These are phyloP conservation scores for Rhizoclosmatium globosum DNA, from an alignment of 192 early-diverging fungal species.

Conservation along the genomic window DNA sequence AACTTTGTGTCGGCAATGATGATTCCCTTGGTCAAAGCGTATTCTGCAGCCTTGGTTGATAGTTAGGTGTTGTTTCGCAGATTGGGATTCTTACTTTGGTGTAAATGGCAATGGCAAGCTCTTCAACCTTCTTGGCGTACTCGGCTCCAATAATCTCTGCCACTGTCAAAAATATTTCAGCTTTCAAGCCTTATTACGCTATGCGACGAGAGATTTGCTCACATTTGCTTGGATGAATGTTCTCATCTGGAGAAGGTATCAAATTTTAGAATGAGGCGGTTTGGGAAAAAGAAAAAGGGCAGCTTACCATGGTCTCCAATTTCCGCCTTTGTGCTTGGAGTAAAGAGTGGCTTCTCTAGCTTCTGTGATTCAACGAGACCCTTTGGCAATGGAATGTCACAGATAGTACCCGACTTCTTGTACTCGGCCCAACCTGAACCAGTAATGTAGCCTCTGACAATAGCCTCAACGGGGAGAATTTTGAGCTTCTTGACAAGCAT, in stretches of 20 bases:
- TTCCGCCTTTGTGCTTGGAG: constrained; percentile 99
- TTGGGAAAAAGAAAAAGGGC: not conserved
- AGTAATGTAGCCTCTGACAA: constrained; percentile 97
- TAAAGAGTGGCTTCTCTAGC: constrained; percentile 86
- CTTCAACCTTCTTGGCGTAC: constrained; percentile 77
- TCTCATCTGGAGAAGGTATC: constrained; percentile 74
- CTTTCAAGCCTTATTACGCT: constrained; percentile 28
- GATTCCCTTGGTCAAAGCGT: constrained; percentile 84
- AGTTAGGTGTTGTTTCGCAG: not conserved
- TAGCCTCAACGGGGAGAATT: constrained; percentile 96
- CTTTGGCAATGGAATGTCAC: constrained; percentile 84
- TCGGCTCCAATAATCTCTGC: constrained; percentile 85
- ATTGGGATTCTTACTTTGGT: constrained; percentile 50
- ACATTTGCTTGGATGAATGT: constrained; percentile 94
- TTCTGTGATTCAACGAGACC: constrained; percentile 87
- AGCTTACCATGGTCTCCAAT: constrained; percentile 89
- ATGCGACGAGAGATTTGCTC: constrained; percentile 19
- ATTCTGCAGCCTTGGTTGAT: constrained; percentile 73
- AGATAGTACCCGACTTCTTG: constrained; percentile 89
- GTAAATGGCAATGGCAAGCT: constrained; percentile 83
- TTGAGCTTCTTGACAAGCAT: constrained; percentile 92
- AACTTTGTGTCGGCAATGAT: constrained; percentile 99
- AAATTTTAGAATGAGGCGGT: not conserved
- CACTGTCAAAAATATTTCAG: constrained; percentile 54
- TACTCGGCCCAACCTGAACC: constrained; percentile 98